Percentiles rank a stretch among this genome's conserved stretches.
Conservation (phyloP, 2,329 filamentous ascomycete species). For the Phialophora tarda region DNA sequence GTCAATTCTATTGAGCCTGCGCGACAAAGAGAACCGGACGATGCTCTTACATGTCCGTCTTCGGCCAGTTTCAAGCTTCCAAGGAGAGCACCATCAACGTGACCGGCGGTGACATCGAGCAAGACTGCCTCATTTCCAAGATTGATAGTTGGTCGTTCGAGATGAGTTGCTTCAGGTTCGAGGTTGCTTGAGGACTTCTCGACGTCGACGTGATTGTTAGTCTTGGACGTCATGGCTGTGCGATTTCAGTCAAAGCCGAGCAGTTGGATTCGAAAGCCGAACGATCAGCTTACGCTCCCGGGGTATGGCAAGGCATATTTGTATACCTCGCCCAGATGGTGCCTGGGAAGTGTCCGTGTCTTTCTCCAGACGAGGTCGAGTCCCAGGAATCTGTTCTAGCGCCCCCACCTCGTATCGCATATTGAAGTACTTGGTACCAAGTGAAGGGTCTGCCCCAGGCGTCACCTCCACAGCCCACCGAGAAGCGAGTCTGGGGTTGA, state of each 20-base stretch:
- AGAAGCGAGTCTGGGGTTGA: background rate
- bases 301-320: background rate
- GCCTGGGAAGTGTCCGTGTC: background rate
- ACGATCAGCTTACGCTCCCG: background rate
- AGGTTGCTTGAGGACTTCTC: background rate
- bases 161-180: background rate
- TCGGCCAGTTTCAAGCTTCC: background rate
- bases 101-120: background rate
- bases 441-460: background rate
- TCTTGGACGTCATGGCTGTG: background rate
- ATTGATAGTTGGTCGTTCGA: background rate
- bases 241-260: background rate
- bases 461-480: background rate
- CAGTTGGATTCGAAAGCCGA: background rate
- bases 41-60: background rate
- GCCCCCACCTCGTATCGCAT: background rate
- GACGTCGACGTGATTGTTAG: background rate
- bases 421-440: background rate
- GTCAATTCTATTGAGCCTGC: conserved; percentile 26
- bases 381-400: background rate
- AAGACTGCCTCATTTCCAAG: background rate
- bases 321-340: background rate
- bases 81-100: background rate
- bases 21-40: background rate
- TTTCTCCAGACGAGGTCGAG: background rate